phyloP scores from a whole-genome alignment of 1,284 basidiomycete genomes.

The Malassezia sp. region DNA sequence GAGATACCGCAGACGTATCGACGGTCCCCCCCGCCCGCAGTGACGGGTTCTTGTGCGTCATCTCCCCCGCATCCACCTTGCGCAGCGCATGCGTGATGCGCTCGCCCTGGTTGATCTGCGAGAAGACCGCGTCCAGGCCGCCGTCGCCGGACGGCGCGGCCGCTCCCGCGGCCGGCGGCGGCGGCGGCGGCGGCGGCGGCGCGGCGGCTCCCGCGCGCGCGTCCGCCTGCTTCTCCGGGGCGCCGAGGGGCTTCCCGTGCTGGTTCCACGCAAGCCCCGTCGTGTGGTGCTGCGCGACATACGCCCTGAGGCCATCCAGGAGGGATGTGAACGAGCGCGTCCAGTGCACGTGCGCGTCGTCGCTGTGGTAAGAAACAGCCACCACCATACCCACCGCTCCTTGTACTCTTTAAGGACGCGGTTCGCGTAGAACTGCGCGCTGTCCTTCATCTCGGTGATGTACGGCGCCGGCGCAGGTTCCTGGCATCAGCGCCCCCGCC shows the following conservation, averaged over 20 bases:
- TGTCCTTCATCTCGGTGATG: slow-evolving; percentile 75
- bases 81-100: slow-evolving; percentile 78
- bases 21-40: slow-evolving; percentile 52
- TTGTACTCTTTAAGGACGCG: slow-evolving; percentile 85
- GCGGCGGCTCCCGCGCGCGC: slow-evolving; percentile 54
- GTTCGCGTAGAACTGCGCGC: slow-evolving; percentile 79
- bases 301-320: slow-evolving; percentile 68
- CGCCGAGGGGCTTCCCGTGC: slow-evolving; percentile 40
- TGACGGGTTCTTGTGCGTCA: slow-evolving; percentile 97
- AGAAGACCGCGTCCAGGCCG: slow-evolving; percentile 78
- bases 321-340: slow-evolving; percentile 61
- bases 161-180: slow-evolving; percentile 49
- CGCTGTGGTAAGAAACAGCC: no score
- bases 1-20: no score
- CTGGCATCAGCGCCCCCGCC: no score
- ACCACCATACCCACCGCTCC: slow-evolving; percentile 52
- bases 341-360: slow-evolving; percentile 82
- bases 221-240: slow-evolving; percentile 11
- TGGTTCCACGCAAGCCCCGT: slow-evolving; percentile 84
- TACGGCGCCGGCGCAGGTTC: slow-evolving; percentile 70
- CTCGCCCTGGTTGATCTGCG: slow-evolving; percentile 77
- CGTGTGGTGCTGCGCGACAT: slow-evolving; percentile 74
- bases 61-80: slow-evolving; percentile 88
- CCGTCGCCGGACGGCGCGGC: slow-evolving; percentile 48
- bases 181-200: slow-evolving; percentile 50